These are phyloP conservation scores for Endotrypanum monterogeii DNA, from an alignment of 208 protist genomes.

Conservation along the genomic window DNA sequence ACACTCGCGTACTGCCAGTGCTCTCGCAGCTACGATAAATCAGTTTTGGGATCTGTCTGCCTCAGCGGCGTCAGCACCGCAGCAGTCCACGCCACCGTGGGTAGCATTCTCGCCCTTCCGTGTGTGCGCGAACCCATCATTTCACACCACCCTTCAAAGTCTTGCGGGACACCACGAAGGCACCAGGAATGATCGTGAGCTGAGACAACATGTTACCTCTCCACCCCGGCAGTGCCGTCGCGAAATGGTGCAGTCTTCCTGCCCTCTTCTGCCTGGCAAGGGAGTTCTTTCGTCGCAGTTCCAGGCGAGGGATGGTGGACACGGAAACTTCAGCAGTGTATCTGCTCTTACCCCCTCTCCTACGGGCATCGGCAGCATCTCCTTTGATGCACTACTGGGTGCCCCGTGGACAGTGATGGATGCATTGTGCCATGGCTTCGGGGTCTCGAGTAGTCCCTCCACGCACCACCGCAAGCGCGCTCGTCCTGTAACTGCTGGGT, in stretches of 20 bases:
- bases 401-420: slow-evolving; percentile 10
- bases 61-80: background rate
- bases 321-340: background rate
- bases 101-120: slow-evolving; percentile 33
- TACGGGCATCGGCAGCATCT: background rate
- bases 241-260: too few species aligned
- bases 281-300: background rate
- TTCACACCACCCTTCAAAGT: slow-evolving; percentile 20
- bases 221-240: background rate
- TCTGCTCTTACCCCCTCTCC: background rate
- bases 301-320: background rate
- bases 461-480: slow-evolving; percentile 6
- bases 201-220: background rate
- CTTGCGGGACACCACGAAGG: background rate
- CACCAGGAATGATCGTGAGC: background rate
- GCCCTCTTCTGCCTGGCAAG: background rate
- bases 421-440: slow-evolving; percentile 28
- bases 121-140: slow-evolving; percentile 12
- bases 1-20: background rate
- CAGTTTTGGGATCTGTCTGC: background rate
- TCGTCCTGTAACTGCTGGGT: background rate
- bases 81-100: slow-evolving; percentile 12
- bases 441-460: background rate
- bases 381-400: background rate
- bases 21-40: background rate